Percentiles rank a stretch among this genome's conserved stretches.
Conservation (phyloP, 2,329 filamentous ascomycete genomes). For the Colletotrichum liaoningense region DNA sequence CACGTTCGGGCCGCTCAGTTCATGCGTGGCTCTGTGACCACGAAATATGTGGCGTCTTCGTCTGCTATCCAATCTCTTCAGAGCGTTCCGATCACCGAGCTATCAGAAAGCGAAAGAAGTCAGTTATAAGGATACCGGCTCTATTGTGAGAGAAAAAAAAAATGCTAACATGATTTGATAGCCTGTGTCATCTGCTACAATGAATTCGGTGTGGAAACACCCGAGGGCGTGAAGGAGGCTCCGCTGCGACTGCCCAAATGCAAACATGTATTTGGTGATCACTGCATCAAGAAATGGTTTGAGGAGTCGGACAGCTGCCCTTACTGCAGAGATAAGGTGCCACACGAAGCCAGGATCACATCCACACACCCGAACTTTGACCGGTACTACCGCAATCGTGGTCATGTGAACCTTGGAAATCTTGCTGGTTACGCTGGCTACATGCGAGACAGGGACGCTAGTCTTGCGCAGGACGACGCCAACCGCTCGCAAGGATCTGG, state of each 20-base stretch:
- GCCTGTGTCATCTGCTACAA: conserved; percentile 75
- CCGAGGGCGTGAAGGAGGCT: conserved; percentile 67
- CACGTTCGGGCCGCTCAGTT: conserved; percentile 55
- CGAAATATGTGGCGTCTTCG: conserved; percentile 60
- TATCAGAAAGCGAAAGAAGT: conserved; percentile 62
- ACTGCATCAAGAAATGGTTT: conserved; percentile 75
- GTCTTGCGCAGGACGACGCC: conserved; percentile 3
- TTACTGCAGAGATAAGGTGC: conserved; percentile 72
- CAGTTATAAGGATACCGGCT: conserved; percentile 40
- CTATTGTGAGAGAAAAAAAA: background rate
- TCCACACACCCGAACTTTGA: conserved; percentile 9
- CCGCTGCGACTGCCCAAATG: conserved; percentile 71
- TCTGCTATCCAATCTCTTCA: conserved; percentile 58
- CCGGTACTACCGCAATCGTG: background rate
- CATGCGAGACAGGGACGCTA: conserved; percentile 19
- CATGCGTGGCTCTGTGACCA: conserved; percentile 55
- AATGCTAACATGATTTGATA: conserved; percentile 41
- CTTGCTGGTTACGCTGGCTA: background rate
- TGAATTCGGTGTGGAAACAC: conserved; percentile 66
- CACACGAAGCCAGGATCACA: conserved; percentile 52
- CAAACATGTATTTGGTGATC: conserved; percentile 72
- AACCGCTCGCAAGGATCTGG: background rate
- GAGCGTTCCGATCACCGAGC: conserved; percentile 55
- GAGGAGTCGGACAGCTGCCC: conserved; percentile 72
- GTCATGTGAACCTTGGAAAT: background rate